Percentiles rank a stretch among this genome's conserved stretches.
Conservation (phyloP, 768 basidiomycete species). For the Tricholoma furcatifolium region DNA sequence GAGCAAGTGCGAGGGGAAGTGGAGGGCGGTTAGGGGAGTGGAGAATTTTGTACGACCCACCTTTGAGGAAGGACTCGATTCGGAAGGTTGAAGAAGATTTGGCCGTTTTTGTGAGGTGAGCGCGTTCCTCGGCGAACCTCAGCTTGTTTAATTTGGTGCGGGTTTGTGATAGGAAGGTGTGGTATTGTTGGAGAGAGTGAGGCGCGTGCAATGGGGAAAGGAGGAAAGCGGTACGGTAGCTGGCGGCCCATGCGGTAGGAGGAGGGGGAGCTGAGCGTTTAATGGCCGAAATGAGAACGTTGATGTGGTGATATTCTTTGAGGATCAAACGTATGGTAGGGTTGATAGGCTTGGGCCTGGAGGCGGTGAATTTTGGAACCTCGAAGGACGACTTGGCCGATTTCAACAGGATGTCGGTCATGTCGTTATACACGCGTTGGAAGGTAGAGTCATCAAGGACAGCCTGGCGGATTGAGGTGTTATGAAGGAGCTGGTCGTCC, state of each 20-base stretch:
- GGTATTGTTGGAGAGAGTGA: background rate
- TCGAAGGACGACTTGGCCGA: background rate
- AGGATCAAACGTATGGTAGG: background rate
- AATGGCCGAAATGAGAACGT: background rate
- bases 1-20: background rate
- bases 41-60: background rate
- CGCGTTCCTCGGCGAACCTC: background rate
- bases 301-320: background rate
- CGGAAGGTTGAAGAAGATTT: background rate
- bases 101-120: background rate
- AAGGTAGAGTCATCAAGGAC: too few relatives aligned
- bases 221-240: background rate
- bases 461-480: too few relatives aligned
- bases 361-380: background rate
- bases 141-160: background rate
- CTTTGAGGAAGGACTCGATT: background rate
- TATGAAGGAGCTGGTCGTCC: too few relatives aligned
- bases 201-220: too few relatives aligned
- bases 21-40: slow-evolving; percentile 8
- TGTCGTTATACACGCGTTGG: background rate
- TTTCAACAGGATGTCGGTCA: background rate
- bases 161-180: background rate
- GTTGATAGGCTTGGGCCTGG: background rate
- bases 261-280: background rate
- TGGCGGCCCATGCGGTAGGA: background rate